These are phyloP conservation scores for Paramecium primaurelia DNA, from an alignment of 73 alveolate genomes.

Conservation along the genomic window DNA sequence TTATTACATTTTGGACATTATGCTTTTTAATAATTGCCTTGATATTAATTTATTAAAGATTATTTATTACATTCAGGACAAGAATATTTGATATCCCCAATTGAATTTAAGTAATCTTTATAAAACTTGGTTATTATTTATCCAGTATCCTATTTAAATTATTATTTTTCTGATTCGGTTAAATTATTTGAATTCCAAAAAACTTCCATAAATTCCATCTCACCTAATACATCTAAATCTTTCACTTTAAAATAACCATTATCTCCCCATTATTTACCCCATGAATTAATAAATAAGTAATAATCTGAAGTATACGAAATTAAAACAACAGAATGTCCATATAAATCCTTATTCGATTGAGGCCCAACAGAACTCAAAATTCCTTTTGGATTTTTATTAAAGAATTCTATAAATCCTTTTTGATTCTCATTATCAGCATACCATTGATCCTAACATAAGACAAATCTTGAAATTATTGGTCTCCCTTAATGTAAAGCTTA, in stretches of 20 bases:
- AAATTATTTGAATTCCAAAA: neutral
- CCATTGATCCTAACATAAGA: neutral
- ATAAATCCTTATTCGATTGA: neutral
- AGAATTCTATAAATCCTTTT: neutral
- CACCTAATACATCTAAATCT: neutral
- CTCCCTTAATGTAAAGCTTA: neutral
- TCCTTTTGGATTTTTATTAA: neutral
- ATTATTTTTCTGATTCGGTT: neutral
- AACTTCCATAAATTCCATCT: neutral
- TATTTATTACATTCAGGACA: neutral
- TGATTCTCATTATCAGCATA: neutral
- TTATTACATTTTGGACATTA: neutral
- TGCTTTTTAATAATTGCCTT: neutral
- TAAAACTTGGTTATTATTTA: neutral
- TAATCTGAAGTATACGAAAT: neutral
- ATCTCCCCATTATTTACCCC: constrained; percentile 26
- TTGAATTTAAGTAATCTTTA: neutral
- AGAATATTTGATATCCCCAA: neutral
- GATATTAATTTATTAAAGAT: neutral
- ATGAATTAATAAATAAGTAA: constrained; percentile 15
- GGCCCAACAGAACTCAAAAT: neutral
- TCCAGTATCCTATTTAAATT: neutral
- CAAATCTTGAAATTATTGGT: neutral
- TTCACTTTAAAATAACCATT: neutral
- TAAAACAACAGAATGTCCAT: neutral